phyloP scores from a whole-genome alignment of 108 stramenopile genomes.

The Seminavis robusta region DNA sequence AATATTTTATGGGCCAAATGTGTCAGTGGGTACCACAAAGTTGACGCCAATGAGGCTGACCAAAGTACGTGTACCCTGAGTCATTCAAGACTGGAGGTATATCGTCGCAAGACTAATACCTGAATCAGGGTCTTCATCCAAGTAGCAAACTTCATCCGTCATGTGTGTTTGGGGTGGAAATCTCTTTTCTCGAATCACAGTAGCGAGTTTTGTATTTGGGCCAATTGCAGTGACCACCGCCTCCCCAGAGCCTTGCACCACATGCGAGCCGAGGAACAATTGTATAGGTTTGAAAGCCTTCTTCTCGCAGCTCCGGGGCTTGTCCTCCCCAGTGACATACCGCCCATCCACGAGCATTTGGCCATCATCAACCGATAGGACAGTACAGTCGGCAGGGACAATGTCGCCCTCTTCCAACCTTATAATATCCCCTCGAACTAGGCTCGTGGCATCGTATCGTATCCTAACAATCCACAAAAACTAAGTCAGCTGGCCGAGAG shows the following conservation, averaged over 20 bases:
- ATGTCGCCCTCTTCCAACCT: slow-evolving; percentile 78
- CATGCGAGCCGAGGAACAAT: slow-evolving; percentile 64
- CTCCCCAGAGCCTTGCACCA: slow-evolving; percentile 64
- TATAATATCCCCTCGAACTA: slow-evolving; percentile 78
- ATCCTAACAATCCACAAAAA: too few relatives aligned
- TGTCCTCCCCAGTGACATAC: slow-evolving; percentile 64
- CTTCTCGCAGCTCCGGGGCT: slow-evolving; percentile 45
- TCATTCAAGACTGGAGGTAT: too few relatives aligned
- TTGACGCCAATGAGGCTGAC: too few relatives aligned
- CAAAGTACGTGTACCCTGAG: too few relatives aligned
- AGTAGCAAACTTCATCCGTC: too few relatives aligned
- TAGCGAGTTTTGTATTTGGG: slow-evolving; percentile 44
- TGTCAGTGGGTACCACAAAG: too few relatives aligned
- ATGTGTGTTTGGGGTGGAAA: too few relatives aligned
- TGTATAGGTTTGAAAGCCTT: slow-evolving; percentile 16
- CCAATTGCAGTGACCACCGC: slow-evolving; percentile 74
- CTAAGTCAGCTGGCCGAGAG: too few relatives aligned
- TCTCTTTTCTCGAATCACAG: slow-evolving; percentile 51
- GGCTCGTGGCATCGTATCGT: slow-evolving; percentile 73
- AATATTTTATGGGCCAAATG: too few relatives aligned
- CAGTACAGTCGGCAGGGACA: slow-evolving; percentile 76
- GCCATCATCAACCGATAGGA: slow-evolving; percentile 43
- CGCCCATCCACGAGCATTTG: slow-evolving; percentile 72
- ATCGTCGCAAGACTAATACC: too few relatives aligned
- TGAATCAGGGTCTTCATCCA: too few relatives aligned